phyloP scores from a whole-genome alignment of 2,329 filamentous ascomycete genomes.

The Dothistroma pini region DNA sequence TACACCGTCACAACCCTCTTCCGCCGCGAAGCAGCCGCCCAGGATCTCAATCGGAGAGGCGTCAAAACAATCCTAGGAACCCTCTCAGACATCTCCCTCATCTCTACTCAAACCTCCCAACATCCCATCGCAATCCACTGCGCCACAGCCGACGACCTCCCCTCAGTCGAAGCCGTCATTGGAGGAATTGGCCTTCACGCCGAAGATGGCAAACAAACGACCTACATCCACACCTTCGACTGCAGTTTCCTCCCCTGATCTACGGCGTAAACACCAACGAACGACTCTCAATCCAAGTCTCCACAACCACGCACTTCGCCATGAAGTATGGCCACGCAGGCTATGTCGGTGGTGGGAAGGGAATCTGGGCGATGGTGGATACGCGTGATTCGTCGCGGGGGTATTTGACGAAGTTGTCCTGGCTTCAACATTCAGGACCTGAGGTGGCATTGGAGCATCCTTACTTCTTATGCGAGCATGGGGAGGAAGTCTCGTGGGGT shows the following conservation, averaged over 20 bases:
- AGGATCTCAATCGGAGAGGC: slow-evolving; percentile 36
- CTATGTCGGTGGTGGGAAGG: slow-evolving; percentile 42
- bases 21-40: slow-evolving; percentile 37
- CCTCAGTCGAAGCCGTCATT: slow-evolving; percentile 44
- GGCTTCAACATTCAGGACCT: slow-evolving; percentile 36
- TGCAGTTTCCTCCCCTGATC: slow-evolving; percentile 41
- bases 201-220: slow-evolving; percentile 36
- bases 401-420: slow-evolving; percentile 42
- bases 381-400: slow-evolving; percentile 44
- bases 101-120: slow-evolving; percentile 36
- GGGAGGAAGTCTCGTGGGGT: slow-evolving; percentile 42
- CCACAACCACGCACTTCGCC: slow-evolving; percentile 46
- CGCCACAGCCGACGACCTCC: slow-evolving; percentile 47
- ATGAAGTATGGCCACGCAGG: slow-evolving; percentile 47
- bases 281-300: slow-evolving; percentile 46
- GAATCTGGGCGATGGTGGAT: slow-evolving; percentile 44
- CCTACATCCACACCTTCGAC: slow-evolving; percentile 50
- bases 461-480: slow-evolving; percentile 48
- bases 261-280: slow-evolving; percentile 41
- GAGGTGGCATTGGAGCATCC: slow-evolving; percentile 39
- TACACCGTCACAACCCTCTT: slow-evolving; percentile 39
- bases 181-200: slow-evolving; percentile 41
- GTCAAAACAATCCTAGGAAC: slow-evolving; percentile 38
- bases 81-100: slow-evolving; percentile 39
- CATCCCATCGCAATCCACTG: slow-evolving; percentile 47